Percentiles rank a stretch among this genome's conserved stretches.
Evolutionary conservation across 2,329 filamentous ascomycete species (phyloP).

Genomic region (Emergomyces pasteurianus): DNA sequence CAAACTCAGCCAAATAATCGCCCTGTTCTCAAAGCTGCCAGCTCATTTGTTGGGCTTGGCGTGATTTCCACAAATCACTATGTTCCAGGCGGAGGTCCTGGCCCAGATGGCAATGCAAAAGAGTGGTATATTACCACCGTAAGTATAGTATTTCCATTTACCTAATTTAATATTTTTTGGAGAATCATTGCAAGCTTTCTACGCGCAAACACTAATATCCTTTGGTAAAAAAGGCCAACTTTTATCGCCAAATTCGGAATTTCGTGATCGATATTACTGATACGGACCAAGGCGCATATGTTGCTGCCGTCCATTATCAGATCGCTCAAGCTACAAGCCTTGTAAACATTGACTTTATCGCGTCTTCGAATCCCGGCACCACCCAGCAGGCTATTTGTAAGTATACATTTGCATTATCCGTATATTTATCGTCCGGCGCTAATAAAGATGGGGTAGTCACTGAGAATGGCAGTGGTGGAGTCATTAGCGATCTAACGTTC

Average conservation of each 20-base stretch:
- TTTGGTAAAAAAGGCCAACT: conserved; percentile 9
- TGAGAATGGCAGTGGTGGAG: conserved; percentile 3
- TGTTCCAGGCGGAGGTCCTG: conserved; percentile 11
- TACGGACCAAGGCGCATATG: conserved; percentile 29
- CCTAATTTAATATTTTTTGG: too few species aligned
- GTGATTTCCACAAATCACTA: conserved; percentile 76
- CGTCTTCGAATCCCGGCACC: not conserved
- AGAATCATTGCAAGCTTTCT: not conserved
- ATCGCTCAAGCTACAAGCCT: conserved; percentile 8
- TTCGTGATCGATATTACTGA: conserved; percentile 17
- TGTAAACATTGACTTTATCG: conserved; percentile 1
- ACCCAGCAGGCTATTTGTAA: conserved; percentile 4
- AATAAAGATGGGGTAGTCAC: not conserved
- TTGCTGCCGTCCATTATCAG: conserved; percentile 13
- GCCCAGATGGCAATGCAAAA: conserved; percentile 38
- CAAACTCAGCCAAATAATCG: not conserved
- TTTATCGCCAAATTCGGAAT: conserved; percentile 12
- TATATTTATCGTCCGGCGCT: not conserved
- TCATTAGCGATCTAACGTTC: not conserved
- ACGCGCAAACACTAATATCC: not conserved
- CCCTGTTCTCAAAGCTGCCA: conserved; percentile 37
- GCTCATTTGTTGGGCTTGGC: conserved; percentile 63
- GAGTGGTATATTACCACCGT: conserved; percentile 59
- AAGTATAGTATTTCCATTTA: not conserved
- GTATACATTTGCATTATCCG: not conserved